Evolutionary conservation across 176 grass and related monocot species (phyloP), one percentile per base, ranked within the genome.

Genomic region (Ensete ventricosum): DNA sequence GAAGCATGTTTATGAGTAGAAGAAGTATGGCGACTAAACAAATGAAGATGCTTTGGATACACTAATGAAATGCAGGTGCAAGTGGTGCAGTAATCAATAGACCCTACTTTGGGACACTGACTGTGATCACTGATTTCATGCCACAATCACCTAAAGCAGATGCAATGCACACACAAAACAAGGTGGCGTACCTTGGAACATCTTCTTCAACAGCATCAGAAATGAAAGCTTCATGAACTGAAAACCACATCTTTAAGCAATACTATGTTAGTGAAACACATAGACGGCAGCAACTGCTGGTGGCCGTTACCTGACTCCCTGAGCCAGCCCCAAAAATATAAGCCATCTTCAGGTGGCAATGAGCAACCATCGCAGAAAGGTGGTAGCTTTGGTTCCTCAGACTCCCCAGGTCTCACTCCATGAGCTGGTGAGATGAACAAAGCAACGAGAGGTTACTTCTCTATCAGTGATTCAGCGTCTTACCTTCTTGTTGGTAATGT

Each of bases 121-220:
- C 43, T 14, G 16, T 51, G 29, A 70, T 70, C 67, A 51, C 67
- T 70, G 67, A 70, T 70, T 70, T 70, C 29, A 70, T 70, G 67
- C 67, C 67, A 70, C 43, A 70, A 70, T 50, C 34, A 43, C 34
- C 34, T 43, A 43, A 43, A 43, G 34, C 34, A 43, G 34, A 43
- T 43, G 34, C 4, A 60, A 21, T 20, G 14, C 57, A 14, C 57
- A 60, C 57, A 19, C 57, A 60, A 60, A 17, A 60, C 57, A 60
- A 60, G 17, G 57, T n/a, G 16, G 34, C 0, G 9, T 60, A 20
- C 57, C 55, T 57, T 57, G 14, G 55, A 2, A 49, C 16, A 50
- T 17, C 50, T 69, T n/a, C 34, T 50, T 43, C 34, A 43, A 43
- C 34, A 43, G 34, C 34, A 43, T 43, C 34, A 43, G 34, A 43